These are phyloP conservation scores for Pisolithus marmoratus DNA, from an alignment of 768 basidiomycete species.

Conservation along the genomic window DNA sequence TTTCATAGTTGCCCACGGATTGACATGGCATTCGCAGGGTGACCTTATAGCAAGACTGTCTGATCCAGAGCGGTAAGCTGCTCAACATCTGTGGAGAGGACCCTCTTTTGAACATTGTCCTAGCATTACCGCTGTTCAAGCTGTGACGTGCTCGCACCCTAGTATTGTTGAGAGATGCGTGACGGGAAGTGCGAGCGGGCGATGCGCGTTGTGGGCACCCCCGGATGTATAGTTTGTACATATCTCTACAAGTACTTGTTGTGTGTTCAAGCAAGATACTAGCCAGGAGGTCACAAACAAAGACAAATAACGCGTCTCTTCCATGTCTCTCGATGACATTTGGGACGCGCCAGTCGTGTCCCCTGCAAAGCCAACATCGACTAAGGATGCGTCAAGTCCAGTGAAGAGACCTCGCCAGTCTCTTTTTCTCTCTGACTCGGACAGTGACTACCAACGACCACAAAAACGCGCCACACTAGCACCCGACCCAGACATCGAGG, in stretches of 20 bases:
- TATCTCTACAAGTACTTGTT: too few species aligned
- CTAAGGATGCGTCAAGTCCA: constrained; percentile 10
- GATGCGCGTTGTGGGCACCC: constrained; percentile 77
- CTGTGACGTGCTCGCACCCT: constrained; percentile 88
- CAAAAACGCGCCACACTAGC: constrained; percentile 17
- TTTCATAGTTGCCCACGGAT: not conserved
- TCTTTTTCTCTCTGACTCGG: constrained; percentile 58
- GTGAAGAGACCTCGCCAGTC: constrained; percentile 32
- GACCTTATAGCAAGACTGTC: constrained; percentile 60
- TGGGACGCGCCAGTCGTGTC: constrained; percentile 49
- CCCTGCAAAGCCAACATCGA: constrained; percentile 12
- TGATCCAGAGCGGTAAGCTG: constrained; percentile 48
- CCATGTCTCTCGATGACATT: constrained; percentile 48
- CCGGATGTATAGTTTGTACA: constrained; percentile 11
- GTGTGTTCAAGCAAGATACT: not conserved
- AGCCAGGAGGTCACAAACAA: constrained; percentile 12
- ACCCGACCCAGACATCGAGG: constrained; percentile 30
- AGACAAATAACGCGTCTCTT: constrained; percentile 22
- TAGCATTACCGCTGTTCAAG: constrained; percentile 78
- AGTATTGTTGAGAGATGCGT: constrained; percentile 66
- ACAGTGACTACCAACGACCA: constrained; percentile 32
- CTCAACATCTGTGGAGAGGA: not conserved
- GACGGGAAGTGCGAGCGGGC: constrained; percentile 73
- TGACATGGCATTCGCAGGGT: constrained; percentile 39
- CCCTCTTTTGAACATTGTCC: not conserved